Conservation (phyloP, 2,329 filamentous ascomycete genomes). For the Fusarium avenaceum region DNA sequence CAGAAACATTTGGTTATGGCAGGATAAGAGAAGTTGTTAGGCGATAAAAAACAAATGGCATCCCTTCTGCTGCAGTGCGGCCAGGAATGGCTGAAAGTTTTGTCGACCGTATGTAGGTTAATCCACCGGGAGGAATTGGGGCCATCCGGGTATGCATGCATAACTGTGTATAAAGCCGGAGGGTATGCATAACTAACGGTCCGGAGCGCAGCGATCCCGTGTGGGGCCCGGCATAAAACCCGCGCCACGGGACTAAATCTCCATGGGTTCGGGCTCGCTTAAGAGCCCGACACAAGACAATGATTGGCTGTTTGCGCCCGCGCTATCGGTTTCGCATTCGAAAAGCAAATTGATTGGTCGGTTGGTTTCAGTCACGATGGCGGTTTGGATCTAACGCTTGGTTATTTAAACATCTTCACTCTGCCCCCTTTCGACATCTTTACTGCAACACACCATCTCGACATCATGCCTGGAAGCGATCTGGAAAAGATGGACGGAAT, state of each 20-base stretch:
- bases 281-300: not conserved
- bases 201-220: constrained; percentile 22
- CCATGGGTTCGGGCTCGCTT: not conserved
- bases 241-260: not conserved
- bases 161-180: constrained; percentile 12
- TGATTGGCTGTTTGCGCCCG: constrained; percentile 1
- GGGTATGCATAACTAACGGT: constrained; percentile 18
- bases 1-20: no score
- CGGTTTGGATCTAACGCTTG: not conserved
- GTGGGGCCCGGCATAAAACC: constrained; percentile 33
- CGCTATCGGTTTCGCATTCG: constrained; percentile 12
- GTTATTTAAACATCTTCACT: constrained; percentile 14
- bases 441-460: not conserved
- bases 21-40: no score
- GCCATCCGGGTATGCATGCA: constrained; percentile 7
- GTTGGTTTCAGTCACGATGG: not conserved
- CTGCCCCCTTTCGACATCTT: not conserved
- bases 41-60: no score
- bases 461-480: not conserved
- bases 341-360: not conserved
- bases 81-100: no score
- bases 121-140: not conserved
- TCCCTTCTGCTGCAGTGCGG: no score
- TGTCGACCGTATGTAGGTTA: no score
- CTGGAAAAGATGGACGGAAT: not conserved